Evolutionary conservation across 331 rosid genomes (phyloP).

Genomic region (Telfairia occidentalis): DNA sequence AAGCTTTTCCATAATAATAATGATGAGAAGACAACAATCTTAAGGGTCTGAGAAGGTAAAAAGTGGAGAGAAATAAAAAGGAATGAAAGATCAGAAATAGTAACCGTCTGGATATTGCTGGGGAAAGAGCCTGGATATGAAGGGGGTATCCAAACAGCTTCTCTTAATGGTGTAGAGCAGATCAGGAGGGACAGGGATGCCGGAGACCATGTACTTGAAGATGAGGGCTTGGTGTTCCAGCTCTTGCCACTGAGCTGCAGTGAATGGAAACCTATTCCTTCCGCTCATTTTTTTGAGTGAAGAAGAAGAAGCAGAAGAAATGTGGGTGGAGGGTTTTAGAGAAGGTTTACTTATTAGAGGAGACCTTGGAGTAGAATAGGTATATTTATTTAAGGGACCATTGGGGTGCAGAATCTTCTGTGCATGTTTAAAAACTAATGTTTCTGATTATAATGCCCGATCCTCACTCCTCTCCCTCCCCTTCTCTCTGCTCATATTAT

Average conservation of each 20-base stretch:
- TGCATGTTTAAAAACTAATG: conserved; percentile 70
- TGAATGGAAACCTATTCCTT: conserved; percentile 73
- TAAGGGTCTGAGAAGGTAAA: not conserved
- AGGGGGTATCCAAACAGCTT: conserved; percentile 46
- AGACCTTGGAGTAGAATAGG: conserved; percentile 29
- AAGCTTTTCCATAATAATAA: too few relatives aligned
- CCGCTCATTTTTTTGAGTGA: conserved; percentile 27
- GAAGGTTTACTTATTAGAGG: not conserved
- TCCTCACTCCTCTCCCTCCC: conserved; percentile 19
- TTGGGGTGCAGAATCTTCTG: conserved; percentile 86
- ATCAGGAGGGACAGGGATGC: conserved; percentile 79
- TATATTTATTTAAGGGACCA: conserved; percentile 90
- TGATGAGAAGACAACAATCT: not conserved
- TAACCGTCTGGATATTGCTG: conserved; percentile 60
- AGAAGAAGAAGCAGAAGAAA: not conserved
- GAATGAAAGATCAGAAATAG: not conserved
- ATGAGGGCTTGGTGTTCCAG: conserved; percentile 98
- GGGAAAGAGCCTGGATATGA: conserved; percentile 48
- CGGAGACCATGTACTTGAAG: conserved; percentile 92
- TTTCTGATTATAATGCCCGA: conserved; percentile 58
- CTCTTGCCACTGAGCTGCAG: conserved; percentile 95
- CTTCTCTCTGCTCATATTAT: conserved; percentile 37
- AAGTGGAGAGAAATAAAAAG: not conserved
- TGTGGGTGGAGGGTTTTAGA: not conserved
- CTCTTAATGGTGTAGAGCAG: conserved; percentile 61